These are phyloP conservation scores for Termitomyces sp. DNA, from an alignment of 768 basidiomycete genomes.

Conservation along the genomic window DNA sequence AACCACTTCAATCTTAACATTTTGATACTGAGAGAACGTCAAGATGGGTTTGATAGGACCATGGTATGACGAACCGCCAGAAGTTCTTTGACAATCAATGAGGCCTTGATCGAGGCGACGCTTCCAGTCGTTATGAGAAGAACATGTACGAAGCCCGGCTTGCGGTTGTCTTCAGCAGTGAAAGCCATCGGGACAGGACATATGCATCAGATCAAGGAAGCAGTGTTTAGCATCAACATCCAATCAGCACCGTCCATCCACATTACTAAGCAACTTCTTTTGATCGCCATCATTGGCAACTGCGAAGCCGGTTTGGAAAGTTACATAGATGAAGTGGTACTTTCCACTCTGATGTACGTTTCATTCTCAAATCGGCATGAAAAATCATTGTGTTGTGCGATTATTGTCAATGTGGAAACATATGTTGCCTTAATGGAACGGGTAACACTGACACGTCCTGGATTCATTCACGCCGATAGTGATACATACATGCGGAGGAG, in stretches of 20 bases:
- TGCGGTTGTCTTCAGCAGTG: conserved; percentile 40
- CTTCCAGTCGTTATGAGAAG: conserved; percentile 90
- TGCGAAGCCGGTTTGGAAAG: too few species aligned
- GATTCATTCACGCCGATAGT: neutral
- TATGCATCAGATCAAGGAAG: neutral
- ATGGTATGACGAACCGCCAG: conserved; percentile 41
- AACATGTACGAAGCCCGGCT: conserved; percentile 55
- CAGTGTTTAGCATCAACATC: too few species aligned
- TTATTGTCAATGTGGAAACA: too few species aligned
- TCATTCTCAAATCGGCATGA: too few species aligned
- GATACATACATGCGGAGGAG: neutral
- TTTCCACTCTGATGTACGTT: too few species aligned
- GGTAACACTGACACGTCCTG: too few species aligned
- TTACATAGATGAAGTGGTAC: too few species aligned
- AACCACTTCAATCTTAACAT: conserved; percentile 80
- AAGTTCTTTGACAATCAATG: conserved; percentile 81
- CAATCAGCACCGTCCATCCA: neutral
- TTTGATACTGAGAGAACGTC: conserved; percentile 51
- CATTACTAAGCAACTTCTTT: neutral
- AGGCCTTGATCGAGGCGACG: conserved; percentile 92
- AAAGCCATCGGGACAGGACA: conserved; percentile 27
- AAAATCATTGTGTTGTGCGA: too few species aligned
- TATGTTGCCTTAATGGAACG: too few species aligned
- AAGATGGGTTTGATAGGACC: neutral
- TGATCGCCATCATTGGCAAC: too few species aligned